Evolutionary conservation across 306 rosid species (phyloP).

Genomic region (Malus domestica): DNA sequence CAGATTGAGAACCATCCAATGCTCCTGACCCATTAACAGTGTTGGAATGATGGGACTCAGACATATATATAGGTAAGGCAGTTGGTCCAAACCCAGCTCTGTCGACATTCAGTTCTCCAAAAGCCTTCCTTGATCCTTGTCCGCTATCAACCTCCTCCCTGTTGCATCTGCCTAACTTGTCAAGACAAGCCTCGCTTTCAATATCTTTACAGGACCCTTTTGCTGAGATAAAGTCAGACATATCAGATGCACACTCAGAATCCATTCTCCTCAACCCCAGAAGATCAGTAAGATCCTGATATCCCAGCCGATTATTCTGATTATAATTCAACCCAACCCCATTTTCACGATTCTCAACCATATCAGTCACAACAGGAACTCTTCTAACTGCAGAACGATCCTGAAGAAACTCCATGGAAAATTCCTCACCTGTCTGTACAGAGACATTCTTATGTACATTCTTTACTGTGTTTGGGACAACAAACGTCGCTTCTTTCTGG

Average conservation of each 20-base stretch:
- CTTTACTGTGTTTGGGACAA: conserved; percentile 26
- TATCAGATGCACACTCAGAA: conserved; percentile 52
- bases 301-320: conserved; percentile 34
- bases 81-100: conserved; percentile 12
- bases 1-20: conserved; percentile 32
- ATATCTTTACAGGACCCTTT: conserved; percentile 36
- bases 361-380: conserved; percentile 25
- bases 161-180: conserved; percentile 22
- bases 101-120: conserved; percentile 36
- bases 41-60: conserved; percentile 41
- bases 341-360: conserved; percentile 19
- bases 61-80: conserved; percentile 20
- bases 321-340: conserved; percentile 24
- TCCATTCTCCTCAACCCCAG: conserved; percentile 55
- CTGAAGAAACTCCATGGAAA: conserved; percentile 29
- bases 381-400: conserved; percentile 33
- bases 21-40: conserved; percentile 31
- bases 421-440: conserved; percentile 28
- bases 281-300: conserved; percentile 43
- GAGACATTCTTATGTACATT: conserved; percentile 26
- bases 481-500: conserved; percentile 19
- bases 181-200: conserved; percentile 30
- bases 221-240: conserved; percentile 23
- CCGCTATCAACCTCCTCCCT: conserved; percentile 28
- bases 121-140: conserved; percentile 29